These are phyloP conservation scores for Boletus pseudopeckii DNA, from an alignment of 768 basidiomycete species.

Conservation along the genomic window DNA sequence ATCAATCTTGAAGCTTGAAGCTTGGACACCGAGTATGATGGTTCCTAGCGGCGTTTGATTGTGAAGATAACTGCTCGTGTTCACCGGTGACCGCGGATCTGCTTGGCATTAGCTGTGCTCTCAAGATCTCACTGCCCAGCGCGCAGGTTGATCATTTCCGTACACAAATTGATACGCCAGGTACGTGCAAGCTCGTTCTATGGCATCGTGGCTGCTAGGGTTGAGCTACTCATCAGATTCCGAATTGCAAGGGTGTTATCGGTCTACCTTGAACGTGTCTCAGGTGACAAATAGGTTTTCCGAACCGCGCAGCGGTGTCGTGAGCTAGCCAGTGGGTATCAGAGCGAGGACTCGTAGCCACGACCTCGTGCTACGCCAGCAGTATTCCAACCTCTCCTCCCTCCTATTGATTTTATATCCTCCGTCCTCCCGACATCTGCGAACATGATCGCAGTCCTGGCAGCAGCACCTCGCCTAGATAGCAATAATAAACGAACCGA, in stretches of 20 bases:
- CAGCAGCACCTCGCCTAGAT: too few relatives aligned
- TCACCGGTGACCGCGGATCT: not conserved
- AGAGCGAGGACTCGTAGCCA: not conserved
- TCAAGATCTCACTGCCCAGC: too few relatives aligned
- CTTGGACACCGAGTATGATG: too few relatives aligned
- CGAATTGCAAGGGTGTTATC: not conserved
- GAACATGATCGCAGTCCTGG: too few relatives aligned
- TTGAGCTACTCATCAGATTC: not conserved
- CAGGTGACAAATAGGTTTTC: too few relatives aligned
- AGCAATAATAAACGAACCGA: too few relatives aligned
- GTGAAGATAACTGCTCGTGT: too few relatives aligned
- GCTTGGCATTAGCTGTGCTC: not conserved
- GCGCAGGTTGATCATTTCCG: not conserved
- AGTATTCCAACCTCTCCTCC: not conserved
- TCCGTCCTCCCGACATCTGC: too few relatives aligned
- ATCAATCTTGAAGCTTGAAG: not conserved
- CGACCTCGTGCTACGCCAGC: not conserved
- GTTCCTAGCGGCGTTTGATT: not conserved
- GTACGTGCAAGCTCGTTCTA: not conserved
- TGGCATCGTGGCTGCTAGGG: not conserved
- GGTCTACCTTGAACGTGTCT: not conserved
- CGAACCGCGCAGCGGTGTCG: not conserved
- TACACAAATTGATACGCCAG: not conserved
- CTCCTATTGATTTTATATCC: not conserved
- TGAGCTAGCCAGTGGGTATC: not conserved